Base-by-base conservation (phyloP, 208 protist species). In the Phytomonas sp. region DNA sequence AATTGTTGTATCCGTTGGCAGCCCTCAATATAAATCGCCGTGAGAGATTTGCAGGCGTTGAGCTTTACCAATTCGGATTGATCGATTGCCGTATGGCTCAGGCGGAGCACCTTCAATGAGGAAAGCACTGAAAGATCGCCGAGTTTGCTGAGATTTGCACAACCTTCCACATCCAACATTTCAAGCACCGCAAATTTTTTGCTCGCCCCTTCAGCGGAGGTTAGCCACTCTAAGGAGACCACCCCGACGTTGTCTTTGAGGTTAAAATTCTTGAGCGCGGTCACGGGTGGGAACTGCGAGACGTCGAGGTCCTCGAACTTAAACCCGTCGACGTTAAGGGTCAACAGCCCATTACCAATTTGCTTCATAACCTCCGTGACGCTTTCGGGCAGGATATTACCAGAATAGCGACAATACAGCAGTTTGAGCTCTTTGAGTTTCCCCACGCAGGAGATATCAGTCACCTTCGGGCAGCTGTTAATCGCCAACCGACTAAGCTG, bases 321-420 rank as follows among this genome's bases (percentile, higher is more conserved):
- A 29, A 90, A 78, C 59, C 84, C 84, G 60, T 90, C 84, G n/a
- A 87, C 77, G 66, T 90, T 90, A 32, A 90, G 73, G 37, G 84
- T 90, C 31, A 90, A 72, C 56, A 90, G 72, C n/a, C 75, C 78
- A 23, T 73, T 34, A 14, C 84, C 82, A 66, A 86, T 90, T 31
- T 66, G 63, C 60, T 75, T 37, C 29, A 90, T 77, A 36, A 87
- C 80, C 4, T 16, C 61, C 3, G 69, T 61, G 56, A 90, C 81
- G 59, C 81, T 85, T 32, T 62, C 67, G 12, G 79, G 79, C 29
- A 69, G 68, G 67, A 90, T 90, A 74, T 87, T 82, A 42, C 72
- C 84, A 29, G 84, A 87, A 75, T 87, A 90, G 73, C 84, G 84
- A 75, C 84, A 90, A 77, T 90, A 90, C 30, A 90, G 72, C 67